Conservation (phyloP, 75 land plant species). For the Sequoia sempervirens region DNA sequence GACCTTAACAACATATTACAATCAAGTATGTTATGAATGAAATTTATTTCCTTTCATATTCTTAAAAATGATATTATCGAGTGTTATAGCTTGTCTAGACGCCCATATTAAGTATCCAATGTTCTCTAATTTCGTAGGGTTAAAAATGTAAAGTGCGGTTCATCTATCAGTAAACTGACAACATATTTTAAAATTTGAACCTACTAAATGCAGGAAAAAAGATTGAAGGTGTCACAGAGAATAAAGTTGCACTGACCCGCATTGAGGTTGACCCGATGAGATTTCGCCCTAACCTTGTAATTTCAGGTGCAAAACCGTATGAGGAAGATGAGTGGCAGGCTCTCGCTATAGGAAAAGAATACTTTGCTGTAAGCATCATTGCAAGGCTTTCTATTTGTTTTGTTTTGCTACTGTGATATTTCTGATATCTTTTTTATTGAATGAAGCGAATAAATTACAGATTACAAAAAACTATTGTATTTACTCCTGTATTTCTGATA, state of each 20-base stretch:
- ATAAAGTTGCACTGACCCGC: not conserved
- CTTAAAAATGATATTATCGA: not conserved
- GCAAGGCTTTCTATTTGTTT: not conserved
- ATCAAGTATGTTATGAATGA: slow-evolving; percentile 31
- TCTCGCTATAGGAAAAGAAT: slow-evolving; percentile 45
- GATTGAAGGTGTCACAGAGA: not conserved
- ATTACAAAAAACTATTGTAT: too few relatives aligned
- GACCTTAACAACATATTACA: slow-evolving; percentile 63
- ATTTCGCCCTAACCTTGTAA: slow-evolving; percentile 88
- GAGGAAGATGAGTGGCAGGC: slow-evolving; percentile 80
- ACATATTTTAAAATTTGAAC: not conserved
- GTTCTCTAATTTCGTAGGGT: not conserved
- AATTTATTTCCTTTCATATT: not conserved
- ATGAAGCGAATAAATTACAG: too few relatives aligned
- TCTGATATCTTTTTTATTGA: too few relatives aligned
- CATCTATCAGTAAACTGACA: not conserved
- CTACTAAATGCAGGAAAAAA: not conserved
- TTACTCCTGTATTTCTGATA: not conserved
- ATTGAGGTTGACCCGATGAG: slow-evolving; percentile 55
- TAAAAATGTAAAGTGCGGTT: not conserved
- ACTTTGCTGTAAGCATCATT: slow-evolving; percentile 48
- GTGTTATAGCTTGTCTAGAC: not conserved
- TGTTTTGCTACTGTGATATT: not conserved
- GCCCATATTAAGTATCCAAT: not conserved
- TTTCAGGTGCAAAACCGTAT: slow-evolving; percentile 71